phyloP scores from a whole-genome alignment of 2,329 filamentous ascomycete species.

The Dactylellina parvicollis region DNA sequence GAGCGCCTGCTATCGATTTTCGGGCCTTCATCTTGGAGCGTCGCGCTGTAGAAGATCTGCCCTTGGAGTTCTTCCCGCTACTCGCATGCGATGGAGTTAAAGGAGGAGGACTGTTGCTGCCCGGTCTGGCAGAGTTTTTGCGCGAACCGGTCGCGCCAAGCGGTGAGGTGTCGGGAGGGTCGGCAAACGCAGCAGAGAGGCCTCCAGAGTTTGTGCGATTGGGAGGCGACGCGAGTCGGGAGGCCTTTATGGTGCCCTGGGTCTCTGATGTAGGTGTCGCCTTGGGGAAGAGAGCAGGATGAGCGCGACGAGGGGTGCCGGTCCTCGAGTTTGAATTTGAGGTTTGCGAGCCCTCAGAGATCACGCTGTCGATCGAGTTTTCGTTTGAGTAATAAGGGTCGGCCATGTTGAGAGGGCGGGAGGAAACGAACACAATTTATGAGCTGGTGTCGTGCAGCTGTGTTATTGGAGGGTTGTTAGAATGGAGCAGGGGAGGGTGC shows the following conservation, averaged over 20 bases:
- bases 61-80: conserved; percentile 29
- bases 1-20: conserved; percentile 39
- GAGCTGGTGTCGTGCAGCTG: conserved; percentile 52
- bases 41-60: conserved; percentile 42
- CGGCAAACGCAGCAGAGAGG: conserved; percentile 21
- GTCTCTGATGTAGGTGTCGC: conserved; percentile 36
- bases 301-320: conserved; percentile 47
- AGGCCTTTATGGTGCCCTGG: conserved; percentile 42
- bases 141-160: conserved; percentile 16
- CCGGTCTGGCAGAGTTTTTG: conserved; percentile 33
- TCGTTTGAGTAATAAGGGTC: conserved; percentile 40
- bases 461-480: conserved; percentile 50
- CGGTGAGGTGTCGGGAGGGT: conserved; percentile 20
- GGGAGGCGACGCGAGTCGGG: conserved; percentile 43
- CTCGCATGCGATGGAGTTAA: conserved; percentile 26
- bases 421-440: conserved; percentile 23
- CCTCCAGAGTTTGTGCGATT: conserved; percentile 34
- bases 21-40: conserved; percentile 43
- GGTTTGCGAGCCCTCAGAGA: conserved; percentile 43
- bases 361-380: conserved; percentile 47
- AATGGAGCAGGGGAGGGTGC: conserved; percentile 28
- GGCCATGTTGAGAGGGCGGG: conserved; percentile 32
- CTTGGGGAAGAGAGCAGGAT: conserved; percentile 52
- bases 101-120: conserved; percentile 19
- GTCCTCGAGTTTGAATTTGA: conserved; percentile 27